These are phyloP conservation scores for Beauveria caledonica DNA, from an alignment of 2,329 filamentous ascomycete species.

Conservation along the genomic window DNA sequence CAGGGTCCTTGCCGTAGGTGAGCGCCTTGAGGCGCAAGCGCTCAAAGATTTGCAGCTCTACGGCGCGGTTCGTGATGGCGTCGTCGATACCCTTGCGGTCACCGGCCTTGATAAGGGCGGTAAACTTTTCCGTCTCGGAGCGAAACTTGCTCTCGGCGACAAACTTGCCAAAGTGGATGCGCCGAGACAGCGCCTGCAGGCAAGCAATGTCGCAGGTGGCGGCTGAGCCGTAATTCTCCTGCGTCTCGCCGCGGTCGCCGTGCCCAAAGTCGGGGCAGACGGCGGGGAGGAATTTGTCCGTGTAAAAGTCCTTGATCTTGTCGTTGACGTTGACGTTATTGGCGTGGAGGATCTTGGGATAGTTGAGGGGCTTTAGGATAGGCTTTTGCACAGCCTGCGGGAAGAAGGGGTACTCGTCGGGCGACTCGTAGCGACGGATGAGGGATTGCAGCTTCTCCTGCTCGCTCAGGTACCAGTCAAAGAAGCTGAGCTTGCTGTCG, in stretches of 20 bases:
- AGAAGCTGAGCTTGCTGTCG: conserved; percentile 64
- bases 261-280: conserved; percentile 73
- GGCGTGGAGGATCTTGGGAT: conserved; percentile 77
- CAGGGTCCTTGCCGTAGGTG: conserved; percentile 89
- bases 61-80: conserved; percentile 81
- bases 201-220: conserved; percentile 87
- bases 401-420: conserved; percentile 98
- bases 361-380: conserved; percentile 79
- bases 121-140: conserved; percentile 73
- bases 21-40: conserved; percentile 78
- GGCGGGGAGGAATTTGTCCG: conserved; percentile 70
- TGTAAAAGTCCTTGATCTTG: conserved; percentile 79
- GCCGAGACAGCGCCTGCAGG: conserved; percentile 78
- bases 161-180: conserved; percentile 98
- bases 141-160: conserved; percentile 94
- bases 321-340: conserved; percentile 89
- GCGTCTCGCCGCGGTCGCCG: conserved; percentile 70
- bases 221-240: conserved; percentile 92
- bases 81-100: conserved; percentile 77
- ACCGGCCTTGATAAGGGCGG: conserved; percentile 68
- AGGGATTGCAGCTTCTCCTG: conserved; percentile 87
- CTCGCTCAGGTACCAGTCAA: conserved; percentile 89
- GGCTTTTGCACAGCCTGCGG: conserved; percentile 68
- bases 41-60: conserved; percentile 88
- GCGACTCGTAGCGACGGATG: conserved; percentile 89